These are phyloP conservation scores for Cochlearia excelsa DNA, from an alignment of 345 rosid genomes.

Conservation along the genomic window DNA sequence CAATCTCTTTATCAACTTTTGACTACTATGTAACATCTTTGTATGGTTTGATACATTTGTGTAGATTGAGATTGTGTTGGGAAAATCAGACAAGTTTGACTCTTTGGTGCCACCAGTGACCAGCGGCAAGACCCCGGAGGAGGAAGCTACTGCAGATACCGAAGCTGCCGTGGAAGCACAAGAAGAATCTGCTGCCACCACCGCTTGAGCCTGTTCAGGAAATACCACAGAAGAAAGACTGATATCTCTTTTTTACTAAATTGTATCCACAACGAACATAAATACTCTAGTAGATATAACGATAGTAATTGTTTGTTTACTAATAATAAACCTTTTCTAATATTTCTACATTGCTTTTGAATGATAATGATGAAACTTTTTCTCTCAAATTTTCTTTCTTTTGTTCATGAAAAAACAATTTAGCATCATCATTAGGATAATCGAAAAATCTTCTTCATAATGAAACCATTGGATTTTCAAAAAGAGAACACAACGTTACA, in stretches of 20 bases:
- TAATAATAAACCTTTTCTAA: no score
- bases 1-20: background rate
- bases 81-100: conserved; percentile 72
- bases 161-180: conserved; percentile 17
- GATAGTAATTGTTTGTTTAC: no score
- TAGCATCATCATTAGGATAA: no score
- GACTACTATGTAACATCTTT: background rate
- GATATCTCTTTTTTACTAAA: no score
- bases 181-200: conserved; percentile 21
- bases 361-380: background rate
- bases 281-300: no score
- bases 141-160: conserved; percentile 30
- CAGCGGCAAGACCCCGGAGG: conserved; percentile 27
- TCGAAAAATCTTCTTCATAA: no score
- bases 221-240: no score
- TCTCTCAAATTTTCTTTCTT: background rate
- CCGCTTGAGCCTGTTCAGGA: conserved; percentile 17
- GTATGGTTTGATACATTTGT: background rate
- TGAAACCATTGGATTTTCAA: no score
- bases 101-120: conserved; percentile 49
- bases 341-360: background rate
- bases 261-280: no score
- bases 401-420: no score
- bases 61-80: conserved; percentile 72
- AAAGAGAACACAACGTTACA: no score